A percentile compares a stretch with the other conserved stretches of the same genome.
Evolutionary conservation across 2,329 filamentous ascomycete species (phyloP).

Genomic region (Triangularia verruculosa): DNA sequence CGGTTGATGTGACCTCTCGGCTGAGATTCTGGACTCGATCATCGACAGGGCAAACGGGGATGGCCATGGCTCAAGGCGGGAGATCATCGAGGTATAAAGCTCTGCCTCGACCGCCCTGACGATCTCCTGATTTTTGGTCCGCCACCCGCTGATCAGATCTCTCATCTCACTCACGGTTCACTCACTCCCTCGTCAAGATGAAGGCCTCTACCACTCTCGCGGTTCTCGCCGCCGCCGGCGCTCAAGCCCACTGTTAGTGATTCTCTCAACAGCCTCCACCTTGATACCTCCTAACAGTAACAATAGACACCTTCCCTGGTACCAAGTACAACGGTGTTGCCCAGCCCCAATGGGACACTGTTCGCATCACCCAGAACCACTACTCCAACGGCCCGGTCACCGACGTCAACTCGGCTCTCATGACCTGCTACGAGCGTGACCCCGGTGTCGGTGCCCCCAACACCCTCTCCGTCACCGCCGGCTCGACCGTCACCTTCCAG

Average conservation of each 20-base stretch:
- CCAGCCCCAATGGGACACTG: constrained; percentile 34
- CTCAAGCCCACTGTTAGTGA: constrained; percentile 28
- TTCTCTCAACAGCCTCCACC: not conserved
- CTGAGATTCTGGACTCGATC: not conserved
- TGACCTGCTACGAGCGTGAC: constrained; percentile 41
- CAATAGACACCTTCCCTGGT: constrained; percentile 28
- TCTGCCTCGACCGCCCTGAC: not conserved
- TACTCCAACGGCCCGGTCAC: constrained; percentile 42
- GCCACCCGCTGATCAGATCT: not conserved
- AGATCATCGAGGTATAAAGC: constrained; percentile 8
- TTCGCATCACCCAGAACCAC: constrained; percentile 44
- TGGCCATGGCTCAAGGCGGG: not conserved
- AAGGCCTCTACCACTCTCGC: constrained; percentile 24
- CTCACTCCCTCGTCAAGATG: constrained; percentile 22
- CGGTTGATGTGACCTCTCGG: constrained; percentile 3
- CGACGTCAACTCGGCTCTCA: constrained; percentile 38
- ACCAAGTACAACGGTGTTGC: constrained; percentile 17
- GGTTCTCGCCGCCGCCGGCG: constrained; percentile 24
- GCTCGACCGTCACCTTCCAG: constrained; percentile 39
- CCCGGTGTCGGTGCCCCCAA: constrained; percentile 34
- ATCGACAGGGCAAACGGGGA: not conserved
- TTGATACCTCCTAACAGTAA: constrained; percentile 3
- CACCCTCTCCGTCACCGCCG: constrained; percentile 39
- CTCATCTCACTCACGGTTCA: not conserved
- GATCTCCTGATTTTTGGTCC: not conserved